Evolutionary conservation across 1,284 basidiomycete genomes (phyloP).

Genomic region (Hymenochaete sp.): DNA sequence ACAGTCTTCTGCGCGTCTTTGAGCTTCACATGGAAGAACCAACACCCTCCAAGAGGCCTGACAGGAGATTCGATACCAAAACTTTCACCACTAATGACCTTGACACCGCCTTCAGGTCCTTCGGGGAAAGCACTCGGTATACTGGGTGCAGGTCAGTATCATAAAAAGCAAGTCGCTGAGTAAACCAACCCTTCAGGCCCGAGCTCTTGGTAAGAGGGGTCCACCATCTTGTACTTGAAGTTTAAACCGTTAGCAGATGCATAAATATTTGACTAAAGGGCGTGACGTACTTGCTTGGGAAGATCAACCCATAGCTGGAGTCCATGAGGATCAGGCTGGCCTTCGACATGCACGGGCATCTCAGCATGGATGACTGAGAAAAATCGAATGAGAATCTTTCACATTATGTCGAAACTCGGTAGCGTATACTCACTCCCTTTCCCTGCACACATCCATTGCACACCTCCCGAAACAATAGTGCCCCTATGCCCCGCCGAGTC

Average conservation of each 20-base stretch:
- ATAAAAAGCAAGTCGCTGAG: background rate
- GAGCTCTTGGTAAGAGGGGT: conserved; percentile 73
- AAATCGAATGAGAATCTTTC: background rate
- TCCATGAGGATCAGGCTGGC: conserved; percentile 63
- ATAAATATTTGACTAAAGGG: background rate
- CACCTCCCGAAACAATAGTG: conserved; percentile 73
- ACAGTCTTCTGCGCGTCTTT: conserved; percentile 53
- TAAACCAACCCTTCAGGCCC: conserved; percentile 45
- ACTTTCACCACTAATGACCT: conserved; percentile 84
- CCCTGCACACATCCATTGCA: conserved; percentile 91
- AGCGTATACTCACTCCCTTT: conserved; percentile 33
- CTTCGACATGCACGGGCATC: conserved; percentile 77
- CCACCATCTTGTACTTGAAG: conserved; percentile 72
- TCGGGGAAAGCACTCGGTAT: conserved; percentile 68
- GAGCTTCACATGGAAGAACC: conserved; percentile 84
- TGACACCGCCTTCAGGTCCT: conserved; percentile 63
- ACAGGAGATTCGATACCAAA: conserved; percentile 85
- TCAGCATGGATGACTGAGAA: conserved; percentile 68
- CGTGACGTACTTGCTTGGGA: conserved; percentile 52
- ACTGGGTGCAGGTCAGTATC: conserved; percentile 28
- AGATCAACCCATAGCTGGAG: conserved; percentile 94
- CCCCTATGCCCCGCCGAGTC: conserved; percentile 89
- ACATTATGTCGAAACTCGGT: background rate
- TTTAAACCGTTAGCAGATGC: conserved; percentile 32
- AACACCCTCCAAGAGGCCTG: conserved; percentile 83